phyloP scores from a whole-genome alignment of 2,329 filamentous ascomycete genomes.

The Cryphonectria naterciae region DNA sequence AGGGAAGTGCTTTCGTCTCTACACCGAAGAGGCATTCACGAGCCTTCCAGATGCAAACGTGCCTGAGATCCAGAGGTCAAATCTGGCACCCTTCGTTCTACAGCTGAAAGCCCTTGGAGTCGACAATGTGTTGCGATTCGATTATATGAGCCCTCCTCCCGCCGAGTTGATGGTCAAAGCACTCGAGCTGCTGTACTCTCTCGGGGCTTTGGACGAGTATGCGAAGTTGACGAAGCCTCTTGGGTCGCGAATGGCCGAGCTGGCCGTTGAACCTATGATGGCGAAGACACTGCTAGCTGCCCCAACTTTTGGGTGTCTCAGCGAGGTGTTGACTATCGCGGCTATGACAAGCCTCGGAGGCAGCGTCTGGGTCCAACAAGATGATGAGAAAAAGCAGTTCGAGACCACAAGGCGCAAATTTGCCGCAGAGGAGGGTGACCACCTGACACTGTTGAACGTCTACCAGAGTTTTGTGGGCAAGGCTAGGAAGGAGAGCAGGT shows the following conservation, averaged over 20 bases:
- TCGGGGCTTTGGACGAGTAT: constrained; percentile 86
- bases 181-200: constrained; percentile 82
- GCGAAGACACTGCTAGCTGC: constrained; percentile 83
- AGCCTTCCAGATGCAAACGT: constrained; percentile 72
- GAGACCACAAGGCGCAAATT: constrained; percentile 80
- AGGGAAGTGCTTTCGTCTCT: constrained; percentile 93
- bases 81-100: constrained; percentile 83
- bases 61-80: constrained; percentile 90
- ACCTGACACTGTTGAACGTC: constrained; percentile 90
- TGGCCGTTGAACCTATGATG: constrained; percentile 94
- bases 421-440: constrained; percentile 90
- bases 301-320: constrained; percentile 74
- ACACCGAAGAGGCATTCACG: constrained; percentile 75
- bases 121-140: constrained; percentile 89
- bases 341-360: constrained; percentile 91
- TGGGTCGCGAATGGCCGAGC: constrained; percentile 89
- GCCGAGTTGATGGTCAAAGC: constrained; percentile 83
- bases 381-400: constrained; percentile 74
- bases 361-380: constrained; percentile 79
- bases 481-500: constrained; percentile 80
- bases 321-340: constrained; percentile 87
- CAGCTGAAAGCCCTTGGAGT: constrained; percentile 95
- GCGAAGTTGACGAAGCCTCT: constrained; percentile 87
- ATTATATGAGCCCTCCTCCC: constrained; percentile 85
- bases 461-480: constrained; percentile 85